Evolutionary conservation across 2,329 filamentous ascomycete species (phyloP).

Genomic region (Neopestalotiopsis clavispora): DNA sequence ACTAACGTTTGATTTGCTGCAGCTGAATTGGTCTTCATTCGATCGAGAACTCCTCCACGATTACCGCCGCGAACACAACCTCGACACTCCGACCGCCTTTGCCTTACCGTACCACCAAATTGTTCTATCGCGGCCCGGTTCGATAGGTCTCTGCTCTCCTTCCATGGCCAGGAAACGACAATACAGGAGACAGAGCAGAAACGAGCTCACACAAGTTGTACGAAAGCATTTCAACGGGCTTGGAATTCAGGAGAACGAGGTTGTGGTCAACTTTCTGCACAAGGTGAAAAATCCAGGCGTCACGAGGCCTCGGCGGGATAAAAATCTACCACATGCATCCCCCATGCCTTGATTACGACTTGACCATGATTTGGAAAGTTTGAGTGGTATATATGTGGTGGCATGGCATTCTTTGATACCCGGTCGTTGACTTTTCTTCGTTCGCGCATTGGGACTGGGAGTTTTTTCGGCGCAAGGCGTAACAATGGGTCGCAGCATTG

Average conservation of each 20-base stretch:
- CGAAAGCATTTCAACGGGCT: slow-evolving; percentile 84
- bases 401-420: neutral
- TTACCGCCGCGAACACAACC: slow-evolving; percentile 76
- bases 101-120: slow-evolving; percentile 65
- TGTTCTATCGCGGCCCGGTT: slow-evolving; percentile 63
- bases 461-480: slow-evolving; percentile 1
- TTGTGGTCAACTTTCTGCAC: slow-evolving; percentile 80
- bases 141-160: slow-evolving; percentile 74
- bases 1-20: slow-evolving; percentile 20
- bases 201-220: slow-evolving; percentile 73
- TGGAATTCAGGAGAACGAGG: slow-evolving; percentile 80
- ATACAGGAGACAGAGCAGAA: slow-evolving; percentile 70
- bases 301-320: slow-evolving; percentile 38
- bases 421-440: neutral
- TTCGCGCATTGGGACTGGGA: neutral
- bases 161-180: slow-evolving; percentile 73
- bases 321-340: slow-evolving; percentile 36
- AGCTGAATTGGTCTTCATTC: slow-evolving; percentile 72
- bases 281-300: slow-evolving; percentile 65
- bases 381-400: neutral
- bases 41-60: slow-evolving; percentile 71
- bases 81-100: slow-evolving; percentile 75
- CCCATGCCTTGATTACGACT: slow-evolving; percentile 34
- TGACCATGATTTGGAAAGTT: neutral
- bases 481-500: neutral